These are phyloP conservation scores for Brasenia schreberi DNA, from an alignment of 164 flowering plant species.

Conservation along the genomic window DNA sequence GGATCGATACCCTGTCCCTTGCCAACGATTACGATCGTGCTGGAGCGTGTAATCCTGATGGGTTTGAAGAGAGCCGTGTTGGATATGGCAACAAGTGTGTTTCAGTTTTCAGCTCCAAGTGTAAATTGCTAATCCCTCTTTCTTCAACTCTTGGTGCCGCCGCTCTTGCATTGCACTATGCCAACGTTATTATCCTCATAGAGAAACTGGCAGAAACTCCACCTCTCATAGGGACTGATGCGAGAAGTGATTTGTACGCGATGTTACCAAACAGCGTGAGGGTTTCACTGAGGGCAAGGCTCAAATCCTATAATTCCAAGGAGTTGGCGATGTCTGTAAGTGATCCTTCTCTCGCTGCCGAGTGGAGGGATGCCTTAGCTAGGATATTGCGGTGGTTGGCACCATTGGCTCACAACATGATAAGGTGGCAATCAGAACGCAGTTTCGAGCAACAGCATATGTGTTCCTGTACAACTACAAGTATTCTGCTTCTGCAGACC, in stretches of 20 bases:
- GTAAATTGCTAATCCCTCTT: slow-evolving; percentile 37
- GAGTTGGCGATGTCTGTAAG: slow-evolving; percentile 26
- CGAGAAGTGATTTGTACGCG: slow-evolving; percentile 70
- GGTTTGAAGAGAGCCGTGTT: background rate
- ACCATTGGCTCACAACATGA: slow-evolving; percentile 88
- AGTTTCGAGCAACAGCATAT: slow-evolving; percentile 75
- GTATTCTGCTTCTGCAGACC: slow-evolving; percentile 75
- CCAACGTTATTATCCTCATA: slow-evolving; percentile 65
- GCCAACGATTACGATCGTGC: background rate
- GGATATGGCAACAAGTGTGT: background rate
- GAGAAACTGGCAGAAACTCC: slow-evolving; percentile 82
- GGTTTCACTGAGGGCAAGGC: slow-evolving; percentile 37
- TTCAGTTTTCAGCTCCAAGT: slow-evolving; percentile 21
- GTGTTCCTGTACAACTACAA: slow-evolving; percentile 31
- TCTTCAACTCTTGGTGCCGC: slow-evolving; percentile 80
- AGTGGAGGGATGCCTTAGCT: slow-evolving; percentile 63
- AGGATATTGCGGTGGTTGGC: slow-evolving; percentile 70
- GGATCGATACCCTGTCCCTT: slow-evolving; percentile 17
- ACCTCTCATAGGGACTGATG: slow-evolving; percentile 76
- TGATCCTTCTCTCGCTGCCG: slow-evolving; percentile 59
- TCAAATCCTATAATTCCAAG: slow-evolving; percentile 44
- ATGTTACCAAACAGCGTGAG: slow-evolving; percentile 71
- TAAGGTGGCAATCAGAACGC: slow-evolving; percentile 90
- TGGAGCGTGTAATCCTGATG: background rate
- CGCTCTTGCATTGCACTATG: slow-evolving; percentile 77